Base-by-base conservation (phyloP, 108 stramenopile species). In the Nitzschia sp. region DNA sequence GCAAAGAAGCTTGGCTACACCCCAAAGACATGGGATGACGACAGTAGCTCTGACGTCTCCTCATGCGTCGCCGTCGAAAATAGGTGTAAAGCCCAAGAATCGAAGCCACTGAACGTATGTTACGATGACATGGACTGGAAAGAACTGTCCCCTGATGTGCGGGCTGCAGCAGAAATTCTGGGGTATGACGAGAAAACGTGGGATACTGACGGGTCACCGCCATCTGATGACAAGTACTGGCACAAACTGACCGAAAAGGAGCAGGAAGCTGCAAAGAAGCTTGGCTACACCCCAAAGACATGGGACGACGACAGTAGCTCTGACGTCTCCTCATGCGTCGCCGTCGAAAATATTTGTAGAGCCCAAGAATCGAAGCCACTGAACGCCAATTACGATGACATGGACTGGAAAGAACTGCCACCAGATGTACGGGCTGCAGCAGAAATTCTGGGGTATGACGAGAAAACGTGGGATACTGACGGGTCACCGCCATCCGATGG, bases 151-250 rank as follows among this genome's bases (percentile, higher is more conserved):
- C 11, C 35, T 11, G 26, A 32, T 22, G n/a, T 53, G n/a, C 55
- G 73, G 45, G 45, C 59, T 32, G 82, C 79, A 23, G 79, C 68
- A 45, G 27, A 9, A 17, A 19, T 56, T 2, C 25, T 84, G 1
- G 83, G 83, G 23, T 84, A 80, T 47, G 71, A 34, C n/a, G 38
- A 77, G 35, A 33, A 63, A 33, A 34, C 63, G 3, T 83, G 82
- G 82, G 67, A 82, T 30, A 41, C 1, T 36, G 57, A 58, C 32
- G 3, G 28, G 1, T 28, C 21, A 13, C 73, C 65, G 13, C 31
- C 50, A 26, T 11, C 31, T 9, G 22, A 23, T 35, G 54, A 69
- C 34, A 4, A 73, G 3, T 45, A 68, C 48, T 82, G 85, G 85
- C 52, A 76, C 0, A 68, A 79, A 23, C 53, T 85, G 52, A 77